These are phyloP conservation scores for Cinnamomum micranthum DNA, from an alignment of 164 flowering plant species.

Conservation along the genomic window DNA sequence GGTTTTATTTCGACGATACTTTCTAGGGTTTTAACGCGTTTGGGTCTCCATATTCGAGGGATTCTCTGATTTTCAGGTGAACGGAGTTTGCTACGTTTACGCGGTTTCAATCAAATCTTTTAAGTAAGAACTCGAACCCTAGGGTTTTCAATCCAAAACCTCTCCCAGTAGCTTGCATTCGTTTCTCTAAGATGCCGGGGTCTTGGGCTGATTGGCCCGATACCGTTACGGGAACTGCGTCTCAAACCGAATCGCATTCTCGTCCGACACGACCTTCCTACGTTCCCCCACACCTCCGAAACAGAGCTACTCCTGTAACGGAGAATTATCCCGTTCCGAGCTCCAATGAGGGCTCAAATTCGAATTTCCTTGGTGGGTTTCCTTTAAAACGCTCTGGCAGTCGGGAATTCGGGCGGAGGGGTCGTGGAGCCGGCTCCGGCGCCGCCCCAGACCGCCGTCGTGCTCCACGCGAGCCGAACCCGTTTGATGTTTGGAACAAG, in stretches of 20 bases:
- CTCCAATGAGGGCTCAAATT: not conserved
- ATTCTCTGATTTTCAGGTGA: not conserved
- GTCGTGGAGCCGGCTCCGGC: not conserved
- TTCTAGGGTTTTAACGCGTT: not conserved
- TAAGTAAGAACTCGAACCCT: not conserved
- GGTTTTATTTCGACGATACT: not conserved
- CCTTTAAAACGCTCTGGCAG: not conserved
- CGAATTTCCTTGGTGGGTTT: not conserved
- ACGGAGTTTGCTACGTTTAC: not conserved
- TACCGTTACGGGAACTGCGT: conserved; percentile 5
- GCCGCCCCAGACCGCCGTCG: not conserved
- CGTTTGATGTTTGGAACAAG: conserved; percentile 21
- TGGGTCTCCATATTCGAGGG: not conserved
- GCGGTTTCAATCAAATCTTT: not conserved
- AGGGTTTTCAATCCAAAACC: not conserved
- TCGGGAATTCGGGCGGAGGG: not conserved
- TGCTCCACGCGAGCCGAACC: conserved; percentile 18
- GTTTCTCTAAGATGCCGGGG: conserved; percentile 2
- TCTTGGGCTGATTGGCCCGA: conserved; percentile 14
- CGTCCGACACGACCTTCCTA: conserved; percentile 10
- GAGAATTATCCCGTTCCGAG: not conserved
- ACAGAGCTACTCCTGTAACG: not conserved
- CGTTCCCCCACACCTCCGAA: conserved; percentile 15
- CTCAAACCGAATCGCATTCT: not conserved
- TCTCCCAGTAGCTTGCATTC: not conserved